Conservation (phyloP, 345 rosid genomes). For the Pugionium dolabratum region DNA sequence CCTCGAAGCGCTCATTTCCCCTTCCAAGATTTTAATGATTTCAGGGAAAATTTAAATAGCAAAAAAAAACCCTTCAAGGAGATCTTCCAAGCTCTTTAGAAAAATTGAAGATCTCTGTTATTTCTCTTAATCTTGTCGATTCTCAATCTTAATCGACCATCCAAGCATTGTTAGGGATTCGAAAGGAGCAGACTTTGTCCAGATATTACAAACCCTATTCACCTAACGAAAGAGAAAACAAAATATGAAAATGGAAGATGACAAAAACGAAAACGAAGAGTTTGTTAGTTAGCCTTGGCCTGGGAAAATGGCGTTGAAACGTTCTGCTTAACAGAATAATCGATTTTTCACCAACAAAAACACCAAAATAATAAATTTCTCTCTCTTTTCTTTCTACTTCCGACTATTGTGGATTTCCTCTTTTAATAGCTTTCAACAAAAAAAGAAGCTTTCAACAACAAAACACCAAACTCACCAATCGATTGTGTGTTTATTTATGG, state of each 20-base stretch:
- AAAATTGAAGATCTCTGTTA: slow-evolving; percentile 7
- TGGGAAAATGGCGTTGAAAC: slow-evolving; percentile 72
- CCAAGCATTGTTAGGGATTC: slow-evolving; percentile 23
- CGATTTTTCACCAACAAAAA: slow-evolving; percentile 50
- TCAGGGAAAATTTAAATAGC: slow-evolving; percentile 5
- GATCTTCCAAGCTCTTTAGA: slow-evolving; percentile 40
- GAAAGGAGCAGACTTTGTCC: slow-evolving; percentile 28
- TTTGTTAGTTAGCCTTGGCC: slow-evolving; percentile 45
- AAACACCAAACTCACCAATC: slow-evolving; percentile 24
- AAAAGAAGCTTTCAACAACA: no score
- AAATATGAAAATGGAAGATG: slow-evolving; percentile 1
- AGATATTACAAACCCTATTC: slow-evolving; percentile 39
- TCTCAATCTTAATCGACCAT: slow-evolving; percentile 40
- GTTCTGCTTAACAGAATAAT: slow-evolving; percentile 57
- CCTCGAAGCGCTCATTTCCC: slow-evolving; percentile 74
- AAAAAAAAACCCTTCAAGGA: slow-evolving; percentile 21
- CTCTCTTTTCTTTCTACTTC: slow-evolving; percentile 19
- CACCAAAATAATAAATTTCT: neutral
- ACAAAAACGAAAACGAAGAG: slow-evolving; percentile 19
- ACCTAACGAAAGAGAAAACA: slow-evolving; percentile 17
- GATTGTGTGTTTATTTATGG: slow-evolving; percentile 30
- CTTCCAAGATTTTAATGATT: neutral
- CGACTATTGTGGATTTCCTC: slow-evolving; percentile 29
- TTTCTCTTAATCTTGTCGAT: slow-evolving; percentile 9
- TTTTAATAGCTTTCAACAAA: slow-evolving; percentile 26